phyloP scores from a whole-genome alignment of 768 basidiomycete species.

The Dentipellis fragilis region DNA sequence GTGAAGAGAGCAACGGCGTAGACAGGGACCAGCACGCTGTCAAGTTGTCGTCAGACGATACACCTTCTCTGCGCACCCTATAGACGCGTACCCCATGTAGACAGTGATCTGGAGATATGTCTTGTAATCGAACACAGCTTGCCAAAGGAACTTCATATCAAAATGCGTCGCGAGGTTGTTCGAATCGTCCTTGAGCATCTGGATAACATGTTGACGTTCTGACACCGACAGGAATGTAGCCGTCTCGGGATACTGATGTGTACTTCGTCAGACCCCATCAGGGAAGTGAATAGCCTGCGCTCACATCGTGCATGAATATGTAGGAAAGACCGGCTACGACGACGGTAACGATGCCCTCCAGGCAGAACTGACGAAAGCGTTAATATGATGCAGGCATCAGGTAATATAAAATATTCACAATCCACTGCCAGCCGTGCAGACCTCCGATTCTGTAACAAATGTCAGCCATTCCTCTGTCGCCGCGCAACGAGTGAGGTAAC shows the following conservation, averaged over 20 bases:
- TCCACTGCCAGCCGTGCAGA: constrained; percentile 37
- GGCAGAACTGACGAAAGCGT: background rate
- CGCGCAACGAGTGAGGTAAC: background rate
- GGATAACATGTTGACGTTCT: constrained; percentile 24
- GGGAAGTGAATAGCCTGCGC: background rate
- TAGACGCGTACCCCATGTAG: constrained; percentile 20
- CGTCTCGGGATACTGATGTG: constrained; percentile 29
- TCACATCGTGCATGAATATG: constrained; percentile 30
- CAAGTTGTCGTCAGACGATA: background rate
- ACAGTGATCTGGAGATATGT: constrained; percentile 26
- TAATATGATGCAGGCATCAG: background rate
- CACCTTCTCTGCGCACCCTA: background rate
- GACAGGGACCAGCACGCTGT: constrained; percentile 33
- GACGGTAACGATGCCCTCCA: constrained; percentile 14
- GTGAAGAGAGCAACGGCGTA: constrained; percentile 32
- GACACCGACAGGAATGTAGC: constrained; percentile 29
- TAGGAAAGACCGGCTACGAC: constrained; percentile 30
- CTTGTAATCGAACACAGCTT: constrained; percentile 22
- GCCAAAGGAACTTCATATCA: constrained; percentile 25
- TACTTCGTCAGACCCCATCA: background rate
- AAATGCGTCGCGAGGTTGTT: constrained; percentile 23
- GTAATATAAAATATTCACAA: constrained; percentile 24
- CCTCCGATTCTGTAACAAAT: constrained; percentile 16
- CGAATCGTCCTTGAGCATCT: constrained; percentile 19
- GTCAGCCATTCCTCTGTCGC: background rate